Percentiles rank a stretch among this genome's conserved stretches.
phyloP scores from a whole-genome alignment of 2,329 filamentous ascomycete species.

The Lasiodiplodia hormozganensis region DNA sequence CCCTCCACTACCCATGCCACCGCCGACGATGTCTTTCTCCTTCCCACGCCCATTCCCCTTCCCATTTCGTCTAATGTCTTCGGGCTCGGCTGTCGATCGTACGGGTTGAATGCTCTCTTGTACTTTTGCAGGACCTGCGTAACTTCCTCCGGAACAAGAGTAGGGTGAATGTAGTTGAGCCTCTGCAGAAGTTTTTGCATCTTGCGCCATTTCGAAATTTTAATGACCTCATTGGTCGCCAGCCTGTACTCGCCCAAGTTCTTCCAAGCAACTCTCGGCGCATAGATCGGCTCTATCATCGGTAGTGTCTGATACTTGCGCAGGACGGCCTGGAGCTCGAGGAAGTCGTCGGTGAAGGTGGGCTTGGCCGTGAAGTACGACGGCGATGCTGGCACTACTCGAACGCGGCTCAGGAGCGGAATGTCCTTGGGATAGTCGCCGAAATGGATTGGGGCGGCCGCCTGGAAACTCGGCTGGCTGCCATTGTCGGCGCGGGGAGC shows the following conservation, averaged over 20 bases:
- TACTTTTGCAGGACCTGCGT: conserved; percentile 70
- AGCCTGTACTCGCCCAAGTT: conserved; percentile 76
- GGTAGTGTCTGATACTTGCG: conserved; percentile 78
- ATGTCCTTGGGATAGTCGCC: background rate
- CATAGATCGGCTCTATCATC: conserved; percentile 67
- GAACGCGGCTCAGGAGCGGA: conserved; percentile 53
- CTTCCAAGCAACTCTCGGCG: conserved; percentile 80
- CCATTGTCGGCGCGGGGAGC: conserved; percentile 37
- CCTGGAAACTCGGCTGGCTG: conserved; percentile 42
- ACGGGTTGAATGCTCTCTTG: conserved; percentile 76
- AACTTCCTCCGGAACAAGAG: conserved; percentile 75
- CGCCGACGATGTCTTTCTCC: conserved; percentile 86
- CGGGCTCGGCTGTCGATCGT: conserved; percentile 68
- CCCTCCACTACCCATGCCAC: conserved; percentile 91
- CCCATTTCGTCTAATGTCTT: conserved; percentile 77
- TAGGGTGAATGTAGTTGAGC: conserved; percentile 84
- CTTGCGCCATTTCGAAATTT: conserved; percentile 75
- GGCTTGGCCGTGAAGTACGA: conserved; percentile 95
- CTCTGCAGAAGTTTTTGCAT: conserved; percentile 78
- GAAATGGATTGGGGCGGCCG: conserved; percentile 55
- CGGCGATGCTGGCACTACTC: conserved; percentile 81
- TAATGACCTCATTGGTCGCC: conserved; percentile 54
- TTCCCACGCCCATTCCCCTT: conserved; percentile 78
- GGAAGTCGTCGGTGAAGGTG: conserved; percentile 82
- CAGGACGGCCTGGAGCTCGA: conserved; percentile 74